Base-by-base conservation (phyloP, 495 filamentous ascomycete species). In the Trichoderma reesei region DNA sequence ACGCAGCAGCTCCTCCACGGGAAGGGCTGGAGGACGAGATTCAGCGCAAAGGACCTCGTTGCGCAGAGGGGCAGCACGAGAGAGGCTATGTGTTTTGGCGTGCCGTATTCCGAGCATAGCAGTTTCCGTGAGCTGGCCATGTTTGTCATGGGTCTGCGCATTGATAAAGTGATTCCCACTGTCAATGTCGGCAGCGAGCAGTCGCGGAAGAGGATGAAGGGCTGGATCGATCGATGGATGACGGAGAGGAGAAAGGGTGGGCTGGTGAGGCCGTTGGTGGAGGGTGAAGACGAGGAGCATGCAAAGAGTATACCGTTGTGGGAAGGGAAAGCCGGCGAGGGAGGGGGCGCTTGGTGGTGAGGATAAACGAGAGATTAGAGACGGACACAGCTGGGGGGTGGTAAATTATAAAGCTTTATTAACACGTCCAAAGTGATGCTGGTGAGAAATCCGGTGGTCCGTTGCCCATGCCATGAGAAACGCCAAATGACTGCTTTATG, bases 51-150 rank as follows among this genome's bases (percentile, higher is more conserved):
- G 5, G 86, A 96, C 51, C 76, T 98, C 31, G 79, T 83, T 10
- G 88, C 91, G 1, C 87, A 93, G 76, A 80, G 91, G 2, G 95
- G 94, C 5, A 88, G 86, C 71, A 88, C 88, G 31, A 78, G 80
- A 54, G 85, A 89, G 65, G 87, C 88, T 31, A 86, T 85, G 65
- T 95, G 90, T 69, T 96, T 90, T 67, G 91, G 88, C 13, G 94
- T 98, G 31, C 94, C 94, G 46, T 98, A 98, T 71, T 90, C 86
- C 62, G 94, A 98, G 76, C 94, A 98, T 68, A 93, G 89, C 72
- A 91, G 87, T 51, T 98, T 98, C 70, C 78, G 94, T 26, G 94
- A 98, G 79, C 73, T 98, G 72, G 91, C 90, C 3, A 86, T 96
- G 83, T 98, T 98, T 69, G 86, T 90, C 67, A 94, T 92, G 76